A percentile compares a stretch with the other conserved stretches of the same genome.
Conservation (phyloP, 768 basidiomycete genomes). For the Grammothele lineata region DNA sequence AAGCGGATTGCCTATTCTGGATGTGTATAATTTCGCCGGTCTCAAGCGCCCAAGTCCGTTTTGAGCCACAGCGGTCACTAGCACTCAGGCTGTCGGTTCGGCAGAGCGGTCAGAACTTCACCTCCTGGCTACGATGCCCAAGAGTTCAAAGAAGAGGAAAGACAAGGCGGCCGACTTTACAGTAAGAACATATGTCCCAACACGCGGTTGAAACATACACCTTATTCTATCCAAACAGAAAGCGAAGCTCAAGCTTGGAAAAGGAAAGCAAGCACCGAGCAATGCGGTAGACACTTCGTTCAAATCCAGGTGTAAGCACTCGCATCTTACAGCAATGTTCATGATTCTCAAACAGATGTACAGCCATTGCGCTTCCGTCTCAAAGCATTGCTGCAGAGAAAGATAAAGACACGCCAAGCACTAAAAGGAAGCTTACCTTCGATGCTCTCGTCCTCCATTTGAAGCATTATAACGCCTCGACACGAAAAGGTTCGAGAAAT, state of each 20-base stretch:
- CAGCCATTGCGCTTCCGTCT: constrained; percentile 86
- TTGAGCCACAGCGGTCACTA: too few relatives aligned
- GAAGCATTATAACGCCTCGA: constrained; percentile 79
- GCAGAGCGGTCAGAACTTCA: too few relatives aligned
- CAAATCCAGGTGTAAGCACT: constrained; percentile 78
- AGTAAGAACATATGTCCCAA: constrained; percentile 34
- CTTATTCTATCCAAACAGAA: constrained; percentile 65
- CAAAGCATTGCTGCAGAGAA: constrained; percentile 71
- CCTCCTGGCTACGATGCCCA: too few relatives aligned
- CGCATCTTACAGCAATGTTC: not conserved
- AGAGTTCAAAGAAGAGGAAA: constrained; percentile 81
- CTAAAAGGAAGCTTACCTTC: constrained; percentile 70
- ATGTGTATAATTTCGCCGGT: too few relatives aligned
- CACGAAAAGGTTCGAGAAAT: constrained; percentile 55
- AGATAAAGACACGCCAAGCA: constrained; percentile 57
- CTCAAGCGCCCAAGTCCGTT: too few relatives aligned
- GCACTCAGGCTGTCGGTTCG: too few relatives aligned
- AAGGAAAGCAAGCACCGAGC: constrained; percentile 75
- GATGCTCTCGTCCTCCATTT: constrained; percentile 72
- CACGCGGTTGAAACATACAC: not conserved
- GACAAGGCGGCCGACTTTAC: constrained; percentile 87
- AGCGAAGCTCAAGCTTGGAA: constrained; percentile 95
- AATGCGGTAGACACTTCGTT: constrained; percentile 97
- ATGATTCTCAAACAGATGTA: not conserved
- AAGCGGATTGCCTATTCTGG: too few relatives aligned